Percentiles rank a stretch among this genome's conserved stretches.
Conservation (phyloP, 164 flowering plant genomes). For the Piper betle region DNA sequence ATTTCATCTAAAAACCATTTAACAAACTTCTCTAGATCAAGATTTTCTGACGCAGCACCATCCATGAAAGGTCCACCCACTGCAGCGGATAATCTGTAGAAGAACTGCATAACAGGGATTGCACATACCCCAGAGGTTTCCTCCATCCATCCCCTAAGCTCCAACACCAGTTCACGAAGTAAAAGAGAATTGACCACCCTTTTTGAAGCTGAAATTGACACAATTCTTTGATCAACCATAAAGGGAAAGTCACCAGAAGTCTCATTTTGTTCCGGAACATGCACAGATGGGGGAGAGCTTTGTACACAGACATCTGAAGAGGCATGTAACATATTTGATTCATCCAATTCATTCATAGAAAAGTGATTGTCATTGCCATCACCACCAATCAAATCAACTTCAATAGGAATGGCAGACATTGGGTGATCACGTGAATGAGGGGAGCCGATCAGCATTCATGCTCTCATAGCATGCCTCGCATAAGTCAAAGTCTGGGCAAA, state of each 20-base stretch:
- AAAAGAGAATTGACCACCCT: conserved; percentile 81
- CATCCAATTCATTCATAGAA: conserved; percentile 52
- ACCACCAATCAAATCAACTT: conserved; percentile 70
- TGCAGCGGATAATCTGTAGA: conserved; percentile 87
- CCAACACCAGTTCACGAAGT: conserved; percentile 72
- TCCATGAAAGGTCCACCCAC: conserved; percentile 93
- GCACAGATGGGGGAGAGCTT: conserved; percentile 64
- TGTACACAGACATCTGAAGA: conserved; percentile 30
- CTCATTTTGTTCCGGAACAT: conserved; percentile 67
- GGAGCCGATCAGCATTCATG: conserved; percentile 83
- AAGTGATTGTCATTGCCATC: conserved; percentile 81
- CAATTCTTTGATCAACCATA: conserved; percentile 44
- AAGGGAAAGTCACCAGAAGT: conserved; percentile 54
- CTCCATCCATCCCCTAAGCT: conserved; percentile 89
- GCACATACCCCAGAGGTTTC: conserved; percentile 78
- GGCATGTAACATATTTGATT: conserved; percentile 39
- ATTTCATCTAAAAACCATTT: conserved; percentile 92
- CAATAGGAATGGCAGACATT: conserved; percentile 96
- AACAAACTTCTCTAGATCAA: conserved; percentile 70
- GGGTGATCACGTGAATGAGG: conserved; percentile 93
- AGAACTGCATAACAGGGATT: conserved; percentile 88
- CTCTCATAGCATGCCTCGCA: conserved; percentile 96
- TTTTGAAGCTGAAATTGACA: conserved; percentile 91
- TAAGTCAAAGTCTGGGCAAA: conserved; percentile 98
- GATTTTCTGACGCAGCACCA: conserved; percentile 56